Evolutionary conservation across 371 early-diverging fungal genomes (phyloP), one percentile per base, ranked within the genome.

Genomic region (Mucor piriformis): DNA sequence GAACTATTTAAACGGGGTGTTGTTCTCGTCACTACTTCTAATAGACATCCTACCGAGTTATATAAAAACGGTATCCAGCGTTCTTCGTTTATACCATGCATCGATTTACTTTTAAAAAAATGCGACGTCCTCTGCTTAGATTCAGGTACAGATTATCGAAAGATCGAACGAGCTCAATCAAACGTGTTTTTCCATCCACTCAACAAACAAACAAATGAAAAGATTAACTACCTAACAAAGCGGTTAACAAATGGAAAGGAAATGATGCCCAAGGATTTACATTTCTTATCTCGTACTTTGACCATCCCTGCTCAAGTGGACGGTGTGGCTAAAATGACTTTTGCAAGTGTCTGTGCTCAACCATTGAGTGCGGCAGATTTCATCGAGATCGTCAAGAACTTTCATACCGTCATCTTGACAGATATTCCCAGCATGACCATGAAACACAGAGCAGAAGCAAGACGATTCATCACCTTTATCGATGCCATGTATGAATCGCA

Each of bases 31-130:
- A 90, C 92, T 5, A 98, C 97, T 0, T 92, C 93, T 11, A 98
- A 98, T 68, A 76, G 98, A n/a, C 95, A 88, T 44, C 98, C 97
- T 1, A 91, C 92, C 23, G 90, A 95, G 37, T 79, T 98, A 42
- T 98, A 97, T 80, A 87, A 90, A 74, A 95, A 96, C 64, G 98
- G 98, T 15, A 91, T 98, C 34, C 96, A 96, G 67, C 83, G 98
- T 38, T 74, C 84, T 57, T 90, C 91, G 55, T 96, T 96, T 61
- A 32, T 96, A 48, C 97, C 97, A 0, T 90, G 93, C 53, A 98
- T 98, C 46, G 91, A 88, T 3, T 70, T 96, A 29, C 60, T 98
- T 49, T 89, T 96, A 72, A 71, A 88, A 37, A 70, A 82, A n/a
- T 94, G 92, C 69, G 70, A 84, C 11, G 88, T 96, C 12, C 85